Percentiles rank a stretch among this genome's conserved stretches.
These are phyloP conservation scores for Nepenthes mirabilis DNA, from an alignment of 148 eudicot species.

Conservation along the genomic window DNA sequence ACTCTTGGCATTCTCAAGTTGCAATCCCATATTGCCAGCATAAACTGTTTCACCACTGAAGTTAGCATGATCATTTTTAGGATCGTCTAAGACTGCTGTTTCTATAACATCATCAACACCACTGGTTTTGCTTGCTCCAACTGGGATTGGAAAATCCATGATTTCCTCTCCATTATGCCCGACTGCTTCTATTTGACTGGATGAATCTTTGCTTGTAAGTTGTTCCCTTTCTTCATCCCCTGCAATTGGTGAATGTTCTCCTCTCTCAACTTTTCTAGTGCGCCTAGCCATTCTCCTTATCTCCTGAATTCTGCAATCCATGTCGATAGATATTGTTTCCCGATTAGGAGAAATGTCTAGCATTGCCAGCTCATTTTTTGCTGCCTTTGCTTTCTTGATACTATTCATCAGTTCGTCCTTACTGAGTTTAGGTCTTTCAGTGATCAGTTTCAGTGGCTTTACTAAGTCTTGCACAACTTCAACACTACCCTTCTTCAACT, in stretches of 20 bases:
- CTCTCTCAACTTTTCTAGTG: conserved; percentile 52
- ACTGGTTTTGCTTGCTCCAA: conserved; percentile 3
- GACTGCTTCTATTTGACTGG: background rate
- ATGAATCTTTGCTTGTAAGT: background rate
- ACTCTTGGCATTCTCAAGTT: conserved; percentile 4
- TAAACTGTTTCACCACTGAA: conserved; percentile 6
- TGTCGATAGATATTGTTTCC: conserved; percentile 7
- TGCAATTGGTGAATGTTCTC: conserved; percentile 11
- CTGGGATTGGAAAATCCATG: conserved; percentile 5
- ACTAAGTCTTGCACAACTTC: conserved; percentile 41
- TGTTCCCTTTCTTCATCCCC: conserved; percentile 16
- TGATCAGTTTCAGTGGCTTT: conserved; percentile 13
- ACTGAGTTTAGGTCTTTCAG: conserved; percentile 49
- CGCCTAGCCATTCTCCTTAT: conserved; percentile 57
- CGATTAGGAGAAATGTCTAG: conserved; percentile 3
- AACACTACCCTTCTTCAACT: conserved; percentile 32
- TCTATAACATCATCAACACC: conserved; percentile 11
- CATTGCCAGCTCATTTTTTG: conserved; percentile 12
- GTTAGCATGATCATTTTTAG: background rate
- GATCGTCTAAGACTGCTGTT: conserved; percentile 4
- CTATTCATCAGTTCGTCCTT: conserved; percentile 42
- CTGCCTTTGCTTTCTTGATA: conserved; percentile 33
- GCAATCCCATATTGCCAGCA: conserved; percentile 11
- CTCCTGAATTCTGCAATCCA: conserved; percentile 26
- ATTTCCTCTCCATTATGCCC: background rate